Conservation (phyloP, 192 early-diverging fungal genomes). For the Coemansia sp. region DNA sequence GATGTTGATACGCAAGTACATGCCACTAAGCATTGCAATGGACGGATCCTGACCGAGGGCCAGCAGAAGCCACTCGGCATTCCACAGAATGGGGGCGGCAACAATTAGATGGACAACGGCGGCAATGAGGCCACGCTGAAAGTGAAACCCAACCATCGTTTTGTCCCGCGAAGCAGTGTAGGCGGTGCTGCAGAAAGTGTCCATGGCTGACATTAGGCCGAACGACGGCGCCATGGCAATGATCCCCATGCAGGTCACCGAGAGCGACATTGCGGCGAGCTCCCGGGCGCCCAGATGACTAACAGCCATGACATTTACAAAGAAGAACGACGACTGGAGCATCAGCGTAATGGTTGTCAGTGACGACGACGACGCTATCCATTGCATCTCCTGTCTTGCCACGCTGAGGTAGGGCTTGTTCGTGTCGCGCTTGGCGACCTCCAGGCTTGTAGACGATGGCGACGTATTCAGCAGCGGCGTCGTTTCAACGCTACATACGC, state of each 20-base stretch:
- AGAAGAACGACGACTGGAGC: conserved; percentile 63
- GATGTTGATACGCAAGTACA: conserved; percentile 65
- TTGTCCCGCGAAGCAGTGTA: conserved; percentile 62
- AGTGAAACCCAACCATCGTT: conserved; percentile 59
- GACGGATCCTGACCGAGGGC: conserved; percentile 69
- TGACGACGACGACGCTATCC: conserved; percentile 44
- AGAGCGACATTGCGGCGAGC: conserved; percentile 65
- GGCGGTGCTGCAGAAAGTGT: conserved; percentile 66
- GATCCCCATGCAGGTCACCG: conserved; percentile 57
- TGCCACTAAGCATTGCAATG: conserved; percentile 57
- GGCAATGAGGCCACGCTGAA: conserved; percentile 73
- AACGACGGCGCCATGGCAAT: conserved; percentile 55
- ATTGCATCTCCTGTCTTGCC: conserved; percentile 23
- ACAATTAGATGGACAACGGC: conserved; percentile 65
- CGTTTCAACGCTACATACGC: conserved; percentile 1
- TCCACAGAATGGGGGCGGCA: conserved; percentile 65
- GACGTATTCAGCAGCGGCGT: conserved; percentile 40
- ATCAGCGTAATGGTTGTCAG: conserved; percentile 34
- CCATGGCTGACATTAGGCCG: conserved; percentile 64
- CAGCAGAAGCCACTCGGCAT: conserved; percentile 65
- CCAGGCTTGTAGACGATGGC: conserved; percentile 30
- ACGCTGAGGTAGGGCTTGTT: conserved; percentile 15
- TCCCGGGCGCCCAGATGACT: conserved; percentile 59
- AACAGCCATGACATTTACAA: conserved; percentile 61
- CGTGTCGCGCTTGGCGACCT: conserved; percentile 40